phyloP scores from a whole-genome alignment of 176 grass and related monocot genomes.

The Oryza nivara region DNA sequence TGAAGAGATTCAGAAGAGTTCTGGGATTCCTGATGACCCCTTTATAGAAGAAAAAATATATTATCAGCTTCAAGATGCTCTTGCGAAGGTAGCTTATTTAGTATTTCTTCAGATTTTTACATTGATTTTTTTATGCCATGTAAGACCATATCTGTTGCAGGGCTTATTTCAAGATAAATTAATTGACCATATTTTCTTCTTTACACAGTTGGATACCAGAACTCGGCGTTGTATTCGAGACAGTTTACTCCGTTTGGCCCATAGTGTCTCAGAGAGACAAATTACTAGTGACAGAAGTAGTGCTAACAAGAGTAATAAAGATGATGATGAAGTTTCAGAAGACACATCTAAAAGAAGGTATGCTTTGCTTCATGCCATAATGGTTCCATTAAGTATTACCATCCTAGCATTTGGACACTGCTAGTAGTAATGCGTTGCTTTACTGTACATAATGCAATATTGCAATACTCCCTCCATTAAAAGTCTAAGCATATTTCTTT shows the following conservation, averaged over 20 bases:
- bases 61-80: slow-evolving; percentile 70
- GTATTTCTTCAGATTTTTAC: slow-evolving; percentile 16
- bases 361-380: slow-evolving; percentile 1
- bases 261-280: slow-evolving; percentile 83
- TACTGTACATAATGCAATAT: background rate
- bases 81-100: slow-evolving; percentile 57
- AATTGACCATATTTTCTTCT: slow-evolving; percentile 38
- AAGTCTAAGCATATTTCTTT: no score
- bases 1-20: slow-evolving; percentile 47
- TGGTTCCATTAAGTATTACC: slow-evolving; percentile 11
- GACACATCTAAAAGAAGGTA: slow-evolving; percentile 59
- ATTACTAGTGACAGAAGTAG: slow-evolving; percentile 65
- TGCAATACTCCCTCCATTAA: background rate
- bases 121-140: slow-evolving; percentile 27
- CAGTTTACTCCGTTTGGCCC: slow-evolving; percentile 85
- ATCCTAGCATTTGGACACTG: background rate
- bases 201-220: slow-evolving; percentile 75
- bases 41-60: slow-evolving; percentile 69
- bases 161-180: slow-evolving; percentile 8
- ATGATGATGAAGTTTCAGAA: slow-evolving; percentile 60
- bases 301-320: slow-evolving; percentile 54
- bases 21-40: slow-evolving; percentile 55
- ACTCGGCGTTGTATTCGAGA: slow-evolving; percentile 76
- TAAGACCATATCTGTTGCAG: slow-evolving; percentile 11
- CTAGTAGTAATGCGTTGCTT: background rate